phyloP scores from a whole-genome alignment of 192 early-diverging fungal genomes.

The Entomortierella chlamydospora region DNA sequence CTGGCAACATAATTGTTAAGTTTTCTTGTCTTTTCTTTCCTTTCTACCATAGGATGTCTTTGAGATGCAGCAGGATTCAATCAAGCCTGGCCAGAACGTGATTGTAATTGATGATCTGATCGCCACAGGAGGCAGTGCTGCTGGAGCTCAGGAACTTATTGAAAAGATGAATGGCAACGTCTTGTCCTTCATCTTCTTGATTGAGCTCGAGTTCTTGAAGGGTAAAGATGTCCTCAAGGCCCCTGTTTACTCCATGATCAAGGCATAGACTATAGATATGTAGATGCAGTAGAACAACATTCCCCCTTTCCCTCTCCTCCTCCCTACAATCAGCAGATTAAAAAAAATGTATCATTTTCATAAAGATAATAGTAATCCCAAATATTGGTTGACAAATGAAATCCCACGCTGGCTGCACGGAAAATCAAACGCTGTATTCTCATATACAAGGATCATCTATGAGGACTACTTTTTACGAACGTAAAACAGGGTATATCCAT shows the following conservation, averaged over 20 bases:
- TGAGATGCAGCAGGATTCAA: conserved; percentile 87
- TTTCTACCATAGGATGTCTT: conserved; percentile 77
- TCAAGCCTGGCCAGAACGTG: conserved; percentile 86
- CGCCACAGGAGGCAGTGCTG: conserved; percentile 90
- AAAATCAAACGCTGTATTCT: no score
- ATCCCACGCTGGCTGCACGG: no score
- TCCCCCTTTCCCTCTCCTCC: neutral
- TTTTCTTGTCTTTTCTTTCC: conserved; percentile 9
- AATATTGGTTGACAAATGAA: no score
- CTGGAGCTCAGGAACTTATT: conserved; percentile 88
- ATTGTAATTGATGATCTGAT: conserved; percentile 97
- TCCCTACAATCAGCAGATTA: no score
- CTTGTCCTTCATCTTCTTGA: conserved; percentile 90
- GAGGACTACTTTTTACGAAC: conserved; percentile 32
- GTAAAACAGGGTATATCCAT: conserved; percentile 55
- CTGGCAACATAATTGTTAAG: neutral
- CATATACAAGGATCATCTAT: no score
- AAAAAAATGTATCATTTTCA: no score
- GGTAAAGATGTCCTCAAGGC: conserved; percentile 83
- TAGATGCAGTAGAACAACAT: no score
- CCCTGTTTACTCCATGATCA: conserved; percentile 89
- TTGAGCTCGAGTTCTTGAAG: conserved; percentile 89
- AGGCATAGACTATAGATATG: conserved; percentile 59
- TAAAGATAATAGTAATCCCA: no score
- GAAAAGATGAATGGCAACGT: conserved; percentile 75